Evolutionary conservation across 768 basidiomycete species (phyloP), one percentile per base, ranked within the genome.

Genomic region (Lenzites betulinus): DNA sequence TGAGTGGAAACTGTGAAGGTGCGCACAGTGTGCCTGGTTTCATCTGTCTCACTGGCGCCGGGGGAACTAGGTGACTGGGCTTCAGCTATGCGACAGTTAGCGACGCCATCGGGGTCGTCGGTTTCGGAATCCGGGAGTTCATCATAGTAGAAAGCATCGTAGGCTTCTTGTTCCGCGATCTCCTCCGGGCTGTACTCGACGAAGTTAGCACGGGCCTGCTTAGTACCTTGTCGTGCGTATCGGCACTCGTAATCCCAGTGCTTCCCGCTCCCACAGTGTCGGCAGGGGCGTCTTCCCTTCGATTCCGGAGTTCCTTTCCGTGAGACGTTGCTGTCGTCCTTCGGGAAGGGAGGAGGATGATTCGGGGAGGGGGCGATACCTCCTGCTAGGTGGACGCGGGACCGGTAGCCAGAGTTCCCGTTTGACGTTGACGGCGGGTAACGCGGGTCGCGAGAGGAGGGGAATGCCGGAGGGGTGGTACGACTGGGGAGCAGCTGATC

Each of bases 231-330:
- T 43, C 53, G 48, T 8, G 71, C 49, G 58, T 76, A 59, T 23
- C 66, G 70, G 57, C 74, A 28, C 73, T 71, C 0, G 44, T n/a
- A n/a, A n/a, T n/a, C n/a, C n/a, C n/a, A n/a, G n/a, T n/a, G n/a
- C n/a, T n/a, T n/a, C n/a, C n/a, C 61, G 46, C 72, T 73, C 3
- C 75, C 75, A 73, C 52, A 76, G 50, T 59, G 73, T 12, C 71
- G 38, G 47, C 75, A 76, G 0, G 75, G 74, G 22, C 75, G 38
- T 6, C 67, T 69, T 11, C 69, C 69, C 51, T 69, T 68, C 2
- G 51, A 41, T 30, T 65, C 66, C 1, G 64, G 66, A 1, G 68
- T 63, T 22, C 8, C 54, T 18, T 26, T 47, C 13, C n/a, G n/a
- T n/a, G 49, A 36, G 6, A 59, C 51, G 25, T 51, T 51, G 18